Conservation (phyloP, 257 asterid genomes). For the Solanum ossicruentum region DNA sequence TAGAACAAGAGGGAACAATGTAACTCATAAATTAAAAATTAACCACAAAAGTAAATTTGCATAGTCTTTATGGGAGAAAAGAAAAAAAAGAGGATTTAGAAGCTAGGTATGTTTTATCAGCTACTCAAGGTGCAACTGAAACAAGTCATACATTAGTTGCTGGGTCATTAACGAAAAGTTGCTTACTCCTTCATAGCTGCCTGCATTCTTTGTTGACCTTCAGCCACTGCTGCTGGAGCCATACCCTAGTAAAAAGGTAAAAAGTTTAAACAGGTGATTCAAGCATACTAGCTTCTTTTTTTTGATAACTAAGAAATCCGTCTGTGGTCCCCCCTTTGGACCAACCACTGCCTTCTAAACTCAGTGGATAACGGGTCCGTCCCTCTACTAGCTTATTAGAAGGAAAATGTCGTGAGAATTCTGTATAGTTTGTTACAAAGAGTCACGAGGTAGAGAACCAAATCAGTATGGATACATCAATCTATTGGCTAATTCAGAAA, state of each 20-base stretch:
- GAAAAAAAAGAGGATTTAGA: not conserved
- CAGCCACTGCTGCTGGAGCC: conserved; percentile 64
- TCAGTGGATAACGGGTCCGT: no score
- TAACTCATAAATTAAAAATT: not conserved
- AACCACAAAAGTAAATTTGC: not conserved
- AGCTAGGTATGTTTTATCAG: not conserved
- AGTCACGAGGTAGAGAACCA: not conserved
- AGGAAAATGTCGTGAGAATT: not conserved
- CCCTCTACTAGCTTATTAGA: not conserved
- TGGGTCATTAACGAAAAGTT: conserved; percentile 6
- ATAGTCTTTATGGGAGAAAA: not conserved
- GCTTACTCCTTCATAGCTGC: conserved; percentile 59
- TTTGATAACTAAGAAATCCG: no score
- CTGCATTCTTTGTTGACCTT: conserved; percentile 62
- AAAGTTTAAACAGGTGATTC: not conserved
- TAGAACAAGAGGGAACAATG: not conserved
- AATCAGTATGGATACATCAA: not conserved
- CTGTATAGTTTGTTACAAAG: not conserved
- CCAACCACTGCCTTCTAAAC: no score
- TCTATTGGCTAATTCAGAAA: not conserved
- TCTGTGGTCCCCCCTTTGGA: no score
- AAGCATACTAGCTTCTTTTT: not conserved
- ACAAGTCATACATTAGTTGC: not conserved
- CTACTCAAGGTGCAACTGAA: not conserved
- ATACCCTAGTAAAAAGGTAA: conserved; percentile 45